Evolutionary conservation across 78 protist species (phyloP).

Genomic region (Dictyostelium purpureum): DNA sequence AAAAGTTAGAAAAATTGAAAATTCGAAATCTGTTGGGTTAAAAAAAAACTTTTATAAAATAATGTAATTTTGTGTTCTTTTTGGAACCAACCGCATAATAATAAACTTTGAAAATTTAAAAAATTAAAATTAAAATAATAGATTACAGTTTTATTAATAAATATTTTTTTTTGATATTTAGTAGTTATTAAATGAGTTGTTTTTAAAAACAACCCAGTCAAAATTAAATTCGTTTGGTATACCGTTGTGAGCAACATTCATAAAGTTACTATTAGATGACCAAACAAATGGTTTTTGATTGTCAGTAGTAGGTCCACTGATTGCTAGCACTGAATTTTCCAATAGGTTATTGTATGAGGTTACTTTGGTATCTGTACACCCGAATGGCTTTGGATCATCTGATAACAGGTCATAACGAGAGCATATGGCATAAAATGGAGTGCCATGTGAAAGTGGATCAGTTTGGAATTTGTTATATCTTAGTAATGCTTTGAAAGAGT

Average conservation of each 20-base stretch:
- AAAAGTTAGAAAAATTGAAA: too few species aligned
- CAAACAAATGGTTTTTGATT: slow-evolving; percentile 44
- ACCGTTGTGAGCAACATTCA: slow-evolving; percentile 8
- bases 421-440: slow-evolving; percentile 66
- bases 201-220: slow-evolving; percentile 2
- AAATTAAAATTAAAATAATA: too few species aligned
- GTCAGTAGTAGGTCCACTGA: slow-evolving; percentile 51
- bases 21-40: too few species aligned
- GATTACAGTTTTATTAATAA: not conserved
- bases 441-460: slow-evolving; percentile 82
- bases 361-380: slow-evolving; percentile 51
- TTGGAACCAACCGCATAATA: too few species aligned
- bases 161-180: too few species aligned
- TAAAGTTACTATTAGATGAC: not conserved
- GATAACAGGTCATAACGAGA: slow-evolving; percentile 76
- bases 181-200: not conserved
- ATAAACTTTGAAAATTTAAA: too few species aligned
- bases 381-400: not conserved
- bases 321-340: not conserved
- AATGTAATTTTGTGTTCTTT: too few species aligned
- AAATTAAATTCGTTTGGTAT: slow-evolving; percentile 30
- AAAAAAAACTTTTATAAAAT: too few species aligned
- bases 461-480: slow-evolving; percentile 83
- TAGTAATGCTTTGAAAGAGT: slow-evolving; percentile 52
- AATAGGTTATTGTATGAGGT: not conserved